Conservation (phyloP, 2,329 filamentous ascomycete genomes). For the Stemphylium lycopersici region DNA sequence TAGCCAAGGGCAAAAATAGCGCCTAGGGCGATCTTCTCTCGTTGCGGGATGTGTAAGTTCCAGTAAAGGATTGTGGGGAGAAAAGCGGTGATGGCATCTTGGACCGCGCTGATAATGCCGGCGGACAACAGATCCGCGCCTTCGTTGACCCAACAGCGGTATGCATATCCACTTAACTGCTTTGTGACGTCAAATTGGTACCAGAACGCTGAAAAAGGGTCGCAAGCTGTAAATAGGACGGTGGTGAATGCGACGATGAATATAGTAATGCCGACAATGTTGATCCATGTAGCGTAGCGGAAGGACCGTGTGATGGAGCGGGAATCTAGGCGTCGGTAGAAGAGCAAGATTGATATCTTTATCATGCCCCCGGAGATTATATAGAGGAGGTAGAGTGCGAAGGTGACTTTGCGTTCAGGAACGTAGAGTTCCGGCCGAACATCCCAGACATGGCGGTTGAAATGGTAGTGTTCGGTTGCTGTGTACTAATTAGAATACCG, state of each 20-base stretch:
- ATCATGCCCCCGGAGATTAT: slow-evolving; percentile 19
- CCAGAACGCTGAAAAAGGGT: slow-evolving; percentile 26
- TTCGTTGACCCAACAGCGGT: slow-evolving; percentile 24
- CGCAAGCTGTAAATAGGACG: slow-evolving; percentile 14
- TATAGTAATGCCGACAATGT: slow-evolving; percentile 17
- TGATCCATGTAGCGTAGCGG: slow-evolving; percentile 17
- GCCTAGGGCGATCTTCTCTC: slow-evolving; percentile 23
- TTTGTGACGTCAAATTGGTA: slow-evolving; percentile 17
- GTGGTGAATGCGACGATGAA: slow-evolving; percentile 23
- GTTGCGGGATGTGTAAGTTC: slow-evolving; percentile 26
- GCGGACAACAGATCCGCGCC: slow-evolving; percentile 20
- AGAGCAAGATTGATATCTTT: slow-evolving; percentile 34
- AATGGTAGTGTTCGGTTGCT: slow-evolving; percentile 7
- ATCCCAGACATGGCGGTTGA: slow-evolving; percentile 28
- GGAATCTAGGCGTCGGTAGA: slow-evolving; percentile 26
- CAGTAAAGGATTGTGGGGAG: slow-evolving; percentile 28
- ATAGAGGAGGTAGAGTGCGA: slow-evolving; percentile 27
- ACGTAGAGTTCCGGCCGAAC: slow-evolving; percentile 8
- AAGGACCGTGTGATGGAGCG: slow-evolving; percentile 19
- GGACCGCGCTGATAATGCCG: slow-evolving; percentile 20
- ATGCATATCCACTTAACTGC: slow-evolving; percentile 8
- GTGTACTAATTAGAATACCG: neutral
- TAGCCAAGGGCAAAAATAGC: slow-evolving; percentile 27
- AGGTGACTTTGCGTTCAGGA: slow-evolving; percentile 16
- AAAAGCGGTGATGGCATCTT: slow-evolving; percentile 23